A percentile compares a stretch with the other conserved stretches of the same genome.
These are phyloP conservation scores for Plasmodium gonderi DNA, from an alignment of 169 alveolate genomes.

Conservation along the genomic window DNA sequence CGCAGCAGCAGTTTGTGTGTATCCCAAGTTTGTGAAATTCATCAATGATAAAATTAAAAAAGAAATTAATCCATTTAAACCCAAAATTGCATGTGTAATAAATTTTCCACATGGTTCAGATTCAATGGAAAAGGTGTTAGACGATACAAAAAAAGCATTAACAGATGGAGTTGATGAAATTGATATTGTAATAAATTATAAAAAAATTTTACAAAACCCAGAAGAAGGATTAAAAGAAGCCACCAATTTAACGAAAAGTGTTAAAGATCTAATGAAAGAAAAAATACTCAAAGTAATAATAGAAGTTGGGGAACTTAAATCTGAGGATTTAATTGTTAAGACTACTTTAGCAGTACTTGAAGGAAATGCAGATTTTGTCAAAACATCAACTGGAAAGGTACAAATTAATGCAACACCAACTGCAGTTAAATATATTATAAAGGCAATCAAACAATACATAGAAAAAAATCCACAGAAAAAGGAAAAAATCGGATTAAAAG, in stretches of 20 bases:
- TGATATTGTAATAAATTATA: conserved; percentile 78
- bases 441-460: conserved; percentile 40
- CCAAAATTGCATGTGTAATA: conserved; percentile 76
- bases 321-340: conserved; percentile 47
- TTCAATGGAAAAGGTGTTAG: conserved; percentile 49
- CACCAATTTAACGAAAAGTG: conserved; percentile 16
- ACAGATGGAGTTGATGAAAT: conserved; percentile 80
- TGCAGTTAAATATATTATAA: conserved; percentile 49
- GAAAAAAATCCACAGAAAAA: conserved; percentile 17
- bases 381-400: conserved; percentile 82
- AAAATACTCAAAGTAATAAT: conserved; percentile 77
- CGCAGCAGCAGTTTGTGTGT: conserved; percentile 77
- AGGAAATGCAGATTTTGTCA: conserved; percentile 79
- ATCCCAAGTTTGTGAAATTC: conserved; percentile 75
- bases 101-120: conserved; percentile 80
- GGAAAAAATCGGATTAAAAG: conserved; percentile 78
- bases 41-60: conserved; percentile 48
- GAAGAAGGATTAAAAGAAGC: conserved; percentile 66
- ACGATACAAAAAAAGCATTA: conserved; percentile 72
- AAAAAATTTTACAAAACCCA: conserved; percentile 19
- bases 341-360: conserved; percentile 75
- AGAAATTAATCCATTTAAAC: conserved; percentile 40
- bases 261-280: conserved; percentile 21
- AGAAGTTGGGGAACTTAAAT: conserved; percentile 78
- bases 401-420: conserved; percentile 75